These are phyloP conservation scores for Spiraea crenata DNA, from an alignment of 331 rosid genomes.

Conservation along the genomic window DNA sequence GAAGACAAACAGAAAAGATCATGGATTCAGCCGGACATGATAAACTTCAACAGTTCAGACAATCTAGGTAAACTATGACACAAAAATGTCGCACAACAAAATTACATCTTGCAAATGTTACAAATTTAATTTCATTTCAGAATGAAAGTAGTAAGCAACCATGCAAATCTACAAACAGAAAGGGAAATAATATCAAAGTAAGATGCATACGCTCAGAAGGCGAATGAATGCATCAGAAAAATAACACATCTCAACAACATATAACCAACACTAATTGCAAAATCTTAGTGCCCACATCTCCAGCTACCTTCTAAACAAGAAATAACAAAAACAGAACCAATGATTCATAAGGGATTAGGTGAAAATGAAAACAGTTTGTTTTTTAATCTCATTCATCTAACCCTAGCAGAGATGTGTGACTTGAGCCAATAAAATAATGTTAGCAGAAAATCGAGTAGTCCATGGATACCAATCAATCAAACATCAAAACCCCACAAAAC, in stretches of 20 bases:
- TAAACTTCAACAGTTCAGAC: neutral
- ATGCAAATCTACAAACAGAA: conserved; percentile 23
- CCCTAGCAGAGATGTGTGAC: conserved; percentile 36
- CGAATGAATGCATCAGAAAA: conserved; percentile 24
- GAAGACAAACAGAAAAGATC: neutral
- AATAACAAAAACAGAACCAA: conserved; percentile 11
- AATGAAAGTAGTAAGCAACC: neutral
- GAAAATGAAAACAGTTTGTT: neutral
- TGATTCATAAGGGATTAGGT: conserved; percentile 17
- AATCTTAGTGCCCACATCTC: neutral
- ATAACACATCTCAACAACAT: conserved; percentile 19
- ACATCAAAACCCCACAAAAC: conserved; percentile 31
- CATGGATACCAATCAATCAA: conserved; percentile 36
- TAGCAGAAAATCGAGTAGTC: conserved; percentile 24
- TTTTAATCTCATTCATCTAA: conserved; percentile 22
- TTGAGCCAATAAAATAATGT: conserved; percentile 19
- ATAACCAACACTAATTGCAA: conserved; percentile 7
- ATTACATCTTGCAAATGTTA: conserved; percentile 1
- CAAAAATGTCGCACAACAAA: conserved; percentile 2
- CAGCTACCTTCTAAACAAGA: neutral
- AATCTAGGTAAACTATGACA: conserved; percentile 9
- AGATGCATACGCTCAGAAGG: conserved; percentile 20
- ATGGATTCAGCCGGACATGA: neutral
- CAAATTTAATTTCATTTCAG: neutral
- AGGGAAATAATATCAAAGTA: conserved; percentile 6